Evolutionary conservation across 257 asterid genomes (phyloP).

Genomic region (Rehmannia glutinosa): DNA sequence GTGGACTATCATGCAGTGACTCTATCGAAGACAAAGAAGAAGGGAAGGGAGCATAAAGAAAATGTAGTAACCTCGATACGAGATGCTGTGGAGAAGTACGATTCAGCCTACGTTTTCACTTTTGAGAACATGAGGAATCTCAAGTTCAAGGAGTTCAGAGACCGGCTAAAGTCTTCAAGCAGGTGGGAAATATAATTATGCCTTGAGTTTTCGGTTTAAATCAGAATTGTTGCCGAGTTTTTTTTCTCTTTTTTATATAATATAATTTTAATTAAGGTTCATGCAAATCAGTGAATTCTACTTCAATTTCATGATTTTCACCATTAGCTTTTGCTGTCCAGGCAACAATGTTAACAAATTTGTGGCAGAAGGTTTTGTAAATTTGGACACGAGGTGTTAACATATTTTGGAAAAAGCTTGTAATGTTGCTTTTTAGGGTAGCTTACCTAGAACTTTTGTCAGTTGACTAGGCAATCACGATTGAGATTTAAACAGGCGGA

Average conservation of each 20-base stretch:
- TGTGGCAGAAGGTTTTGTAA: not conserved
- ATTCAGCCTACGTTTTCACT: slow-evolving; percentile 68
- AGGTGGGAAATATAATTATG: slow-evolving; percentile 33
- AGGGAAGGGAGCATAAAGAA: slow-evolving; percentile 87
- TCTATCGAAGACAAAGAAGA: slow-evolving; percentile 92
- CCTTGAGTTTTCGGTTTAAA: not conserved
- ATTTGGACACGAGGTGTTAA: not conserved
- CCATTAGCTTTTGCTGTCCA: not conserved
- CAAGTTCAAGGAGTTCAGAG: slow-evolving; percentile 92
- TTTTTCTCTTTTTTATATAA: no score
- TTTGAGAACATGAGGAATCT: slow-evolving; percentile 98
- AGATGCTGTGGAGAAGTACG: slow-evolving; percentile 70
- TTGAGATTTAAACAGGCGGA: not conserved
- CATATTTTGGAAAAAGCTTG: not conserved
- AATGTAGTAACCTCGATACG: slow-evolving; percentile 71
- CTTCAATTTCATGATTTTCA: not conserved
- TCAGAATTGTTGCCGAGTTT: not conserved
- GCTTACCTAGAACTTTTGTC: not conserved
- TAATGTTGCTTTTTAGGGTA: not conserved
- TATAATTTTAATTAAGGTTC: no score
- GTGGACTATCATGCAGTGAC: slow-evolving; percentile 49
- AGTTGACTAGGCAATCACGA: not conserved
- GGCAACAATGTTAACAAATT: not conserved
- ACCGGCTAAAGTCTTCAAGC: slow-evolving; percentile 79
- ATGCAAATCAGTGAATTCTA: no score